These are phyloP conservation scores for Boehmeria nivea DNA, from an alignment of 306 rosid genomes.

Conservation along the genomic window DNA sequence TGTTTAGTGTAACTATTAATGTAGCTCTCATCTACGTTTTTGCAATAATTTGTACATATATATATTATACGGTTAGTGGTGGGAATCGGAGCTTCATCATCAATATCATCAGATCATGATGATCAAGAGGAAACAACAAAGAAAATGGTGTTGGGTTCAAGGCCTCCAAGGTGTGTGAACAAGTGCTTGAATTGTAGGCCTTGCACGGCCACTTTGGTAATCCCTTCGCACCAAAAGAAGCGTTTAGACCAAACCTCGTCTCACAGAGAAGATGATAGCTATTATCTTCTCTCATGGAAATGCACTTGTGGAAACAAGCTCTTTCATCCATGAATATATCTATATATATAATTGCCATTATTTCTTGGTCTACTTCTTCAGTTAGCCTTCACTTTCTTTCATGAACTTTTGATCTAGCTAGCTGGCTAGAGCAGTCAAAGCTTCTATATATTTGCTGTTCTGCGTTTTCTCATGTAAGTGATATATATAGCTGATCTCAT, in stretches of 20 bases:
- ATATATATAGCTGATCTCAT: too few relatives aligned
- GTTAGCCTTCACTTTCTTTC: too few relatives aligned
- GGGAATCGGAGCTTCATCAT: background rate
- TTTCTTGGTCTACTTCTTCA: too few relatives aligned
- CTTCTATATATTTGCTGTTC: too few relatives aligned
- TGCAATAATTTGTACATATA: background rate
- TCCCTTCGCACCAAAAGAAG: constrained; percentile 47
- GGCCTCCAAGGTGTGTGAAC: constrained; percentile 72
- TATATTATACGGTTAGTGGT: background rate
- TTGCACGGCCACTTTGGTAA: constrained; percentile 64
- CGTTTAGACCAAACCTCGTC: constrained; percentile 20
- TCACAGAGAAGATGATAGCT: constrained; percentile 52
- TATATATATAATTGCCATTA: too few relatives aligned
- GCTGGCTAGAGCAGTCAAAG: too few relatives aligned
- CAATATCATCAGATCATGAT: background rate
- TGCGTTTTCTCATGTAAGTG: too few relatives aligned
- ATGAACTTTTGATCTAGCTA: too few relatives aligned
- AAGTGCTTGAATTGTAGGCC: constrained; percentile 84
- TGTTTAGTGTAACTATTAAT: too few relatives aligned
- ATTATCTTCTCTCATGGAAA: constrained; percentile 83
- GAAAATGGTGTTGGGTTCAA: constrained; percentile 63
- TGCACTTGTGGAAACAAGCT: constrained; percentile 77
- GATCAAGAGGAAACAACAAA: constrained; percentile 17
- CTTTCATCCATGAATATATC: constrained; percentile 49
- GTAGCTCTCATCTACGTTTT: too few relatives aligned